phyloP scores from a whole-genome alignment of 2,329 filamentous ascomycete genomes.

The Colletotrichum eleusines region DNA sequence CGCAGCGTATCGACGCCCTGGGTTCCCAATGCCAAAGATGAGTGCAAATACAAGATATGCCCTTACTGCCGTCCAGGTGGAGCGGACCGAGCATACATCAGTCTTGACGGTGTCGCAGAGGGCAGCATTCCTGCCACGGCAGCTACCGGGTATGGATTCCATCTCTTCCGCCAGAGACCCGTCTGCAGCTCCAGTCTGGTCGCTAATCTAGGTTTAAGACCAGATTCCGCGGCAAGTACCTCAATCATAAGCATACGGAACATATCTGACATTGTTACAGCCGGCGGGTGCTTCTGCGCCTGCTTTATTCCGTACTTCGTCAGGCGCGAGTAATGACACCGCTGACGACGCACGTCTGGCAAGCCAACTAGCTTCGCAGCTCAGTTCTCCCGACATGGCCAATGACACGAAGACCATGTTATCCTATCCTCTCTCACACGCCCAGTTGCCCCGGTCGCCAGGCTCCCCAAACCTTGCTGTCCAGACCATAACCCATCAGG shows the following conservation, averaged over 20 bases:
- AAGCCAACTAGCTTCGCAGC: background rate
- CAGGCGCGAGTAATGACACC: background rate
- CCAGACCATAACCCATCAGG: background rate
- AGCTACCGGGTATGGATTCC: constrained; percentile 66
- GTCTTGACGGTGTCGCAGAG: constrained; percentile 62
- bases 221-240: constrained; percentile 52
- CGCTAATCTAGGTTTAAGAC: constrained; percentile 55
- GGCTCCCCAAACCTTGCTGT: constrained; percentile 16
- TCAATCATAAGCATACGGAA: no score
- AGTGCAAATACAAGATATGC: constrained; percentile 66
- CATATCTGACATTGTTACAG: constrained; percentile 10
- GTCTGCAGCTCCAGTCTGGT: constrained; percentile 55
- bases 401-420: background rate
- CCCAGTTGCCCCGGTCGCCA: constrained; percentile 36
- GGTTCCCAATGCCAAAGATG: constrained; percentile 52
- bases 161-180: constrained; percentile 57
- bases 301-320: background rate
- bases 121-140: constrained; percentile 64
- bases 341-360: constrained; percentile 1
- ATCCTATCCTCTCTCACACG: background rate
- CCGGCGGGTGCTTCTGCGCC: background rate
- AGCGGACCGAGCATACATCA: constrained; percentile 60
- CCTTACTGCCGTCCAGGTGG: constrained; percentile 60
- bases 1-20: constrained; percentile 50
- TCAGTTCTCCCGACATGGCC: background rate